Evolutionary conservation across 2,329 filamentous ascomycete genomes (phyloP).

Genomic region (Drechslerella dactyloides): DNA sequence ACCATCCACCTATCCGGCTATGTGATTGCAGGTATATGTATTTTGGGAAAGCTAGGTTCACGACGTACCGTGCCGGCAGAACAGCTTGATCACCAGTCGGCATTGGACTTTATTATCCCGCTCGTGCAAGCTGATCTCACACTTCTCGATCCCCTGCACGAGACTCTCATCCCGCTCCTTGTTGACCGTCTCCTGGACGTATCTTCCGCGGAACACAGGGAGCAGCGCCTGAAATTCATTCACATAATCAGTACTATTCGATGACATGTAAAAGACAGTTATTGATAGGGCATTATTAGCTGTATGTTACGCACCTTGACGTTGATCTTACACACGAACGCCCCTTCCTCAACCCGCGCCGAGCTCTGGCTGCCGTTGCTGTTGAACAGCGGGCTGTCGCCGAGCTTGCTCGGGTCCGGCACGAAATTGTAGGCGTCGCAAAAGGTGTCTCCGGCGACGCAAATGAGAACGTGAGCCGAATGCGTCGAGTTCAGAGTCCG

Average conservation of each 20-base stretch:
- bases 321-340: constrained; percentile 44
- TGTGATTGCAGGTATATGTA: no score
- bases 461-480: constrained; percentile 38
- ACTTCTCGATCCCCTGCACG: constrained; percentile 61
- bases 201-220: constrained; percentile 64
- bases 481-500: constrained; percentile 42
- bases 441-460: constrained; percentile 42
- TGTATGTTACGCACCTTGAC: constrained; percentile 26
- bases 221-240: constrained; percentile 60
- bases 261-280: no score
- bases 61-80: constrained; percentile 62
- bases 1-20: no score
- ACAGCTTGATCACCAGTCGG: constrained; percentile 63
- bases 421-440: constrained; percentile 46
- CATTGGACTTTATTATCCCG: constrained; percentile 61
- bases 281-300: no score
- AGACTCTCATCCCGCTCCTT: constrained; percentile 56
- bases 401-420: constrained; percentile 27
- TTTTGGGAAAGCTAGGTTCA: no score
- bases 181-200: constrained; percentile 59
- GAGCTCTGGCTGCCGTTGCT: constrained; percentile 38
- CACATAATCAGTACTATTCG: no score
- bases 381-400: constrained; percentile 13
- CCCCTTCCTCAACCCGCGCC: constrained; percentile 19
- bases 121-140: constrained; percentile 63